These are phyloP conservation scores for Wakefieldia striispora DNA, from an alignment of 768 basidiomycete species.

Conservation along the genomic window DNA sequence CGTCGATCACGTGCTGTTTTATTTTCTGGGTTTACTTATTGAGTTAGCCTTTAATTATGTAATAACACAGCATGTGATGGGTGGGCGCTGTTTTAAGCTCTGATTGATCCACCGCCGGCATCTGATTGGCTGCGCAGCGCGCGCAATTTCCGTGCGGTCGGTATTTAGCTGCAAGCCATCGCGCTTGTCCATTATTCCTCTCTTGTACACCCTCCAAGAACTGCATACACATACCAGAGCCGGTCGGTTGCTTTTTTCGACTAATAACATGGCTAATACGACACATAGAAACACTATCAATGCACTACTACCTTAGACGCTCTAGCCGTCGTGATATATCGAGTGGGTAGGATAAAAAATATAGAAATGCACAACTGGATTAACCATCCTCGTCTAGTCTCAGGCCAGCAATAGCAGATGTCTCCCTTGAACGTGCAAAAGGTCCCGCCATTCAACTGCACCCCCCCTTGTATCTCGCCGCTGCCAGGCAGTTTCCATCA, in stretches of 20 bases:
- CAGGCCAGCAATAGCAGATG: constrained; percentile 29
- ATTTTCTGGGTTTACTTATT: constrained; percentile 20
- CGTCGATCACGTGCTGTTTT: constrained; percentile 33
- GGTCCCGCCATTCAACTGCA: constrained; percentile 60
- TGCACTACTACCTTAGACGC: constrained; percentile 14
- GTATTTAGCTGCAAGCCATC: constrained; percentile 24
- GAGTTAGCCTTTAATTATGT: constrained; percentile 9
- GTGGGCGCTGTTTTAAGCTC: constrained; percentile 13
- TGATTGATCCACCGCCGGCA: constrained; percentile 12
- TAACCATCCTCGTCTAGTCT: constrained; percentile 10
- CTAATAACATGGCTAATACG: constrained; percentile 7
- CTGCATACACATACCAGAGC: not conserved
- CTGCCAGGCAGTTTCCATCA: constrained; percentile 73
- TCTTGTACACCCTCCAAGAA: not conserved
- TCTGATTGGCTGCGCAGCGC: constrained; percentile 18
- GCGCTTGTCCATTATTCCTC: not conserved
- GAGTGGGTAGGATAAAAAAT: constrained; percentile 19
- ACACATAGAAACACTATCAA: constrained; percentile 16
- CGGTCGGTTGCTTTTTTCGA: constrained; percentile 3
- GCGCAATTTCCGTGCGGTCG: constrained; percentile 31
- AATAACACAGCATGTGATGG: constrained; percentile 7
- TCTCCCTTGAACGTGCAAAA: constrained; percentile 35
- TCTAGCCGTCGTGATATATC: constrained; percentile 8
- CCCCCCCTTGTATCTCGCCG: constrained; percentile 55
- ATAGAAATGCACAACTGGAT: not conserved